Evolutionary conservation across 345 rosid species (phyloP), one percentile per base, ranked within the genome.

Genomic region (Aurinia saxatilis): DNA sequence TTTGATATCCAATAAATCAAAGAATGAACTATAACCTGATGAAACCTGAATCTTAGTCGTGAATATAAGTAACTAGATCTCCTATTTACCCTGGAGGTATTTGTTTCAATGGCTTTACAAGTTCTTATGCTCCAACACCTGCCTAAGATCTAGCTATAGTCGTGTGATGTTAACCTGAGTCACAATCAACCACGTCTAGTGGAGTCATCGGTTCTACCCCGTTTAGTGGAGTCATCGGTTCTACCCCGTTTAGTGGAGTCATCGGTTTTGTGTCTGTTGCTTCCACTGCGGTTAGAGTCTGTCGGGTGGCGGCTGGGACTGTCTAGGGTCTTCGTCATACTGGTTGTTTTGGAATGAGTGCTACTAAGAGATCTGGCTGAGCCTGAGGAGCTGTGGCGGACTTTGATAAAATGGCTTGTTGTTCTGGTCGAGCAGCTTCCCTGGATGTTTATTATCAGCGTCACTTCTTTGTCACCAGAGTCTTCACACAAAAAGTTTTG

Each of bases 401-500:
- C 90, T 12, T 50, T 77, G 66, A 90, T 67, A 21, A 51, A 80
- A 53, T 90, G 90, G 66, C 70, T 81, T 48, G 6, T 72, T 14
- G 69, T 76, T 70, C 76, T 84, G 6, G 78, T 79, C 16, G 91
- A 78, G 81, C 79, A 70, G 67, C 86, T 85, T 60, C 97, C 92
- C 33, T 78, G 84, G 31, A 87, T 37, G 17, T 56, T 65, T 48
- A 88, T 79, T 40, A 35, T 77, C 65, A 93, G 64, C 5, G 80
- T 67, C 31, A 81, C 88, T 79, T 82, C 92, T 76, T 86, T 93
- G 53, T 90, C 95, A 35, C 74, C 63, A 51, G 76, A 75, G 56
- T 87, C 97, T 75, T 90, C 97, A 35, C 72, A 73, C 84, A 85
- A 84, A 81, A 81, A 83, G 75, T 79, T 82, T 52, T 90, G 97